Evolutionary conservation across 306 rosid species (phyloP).

Genomic region (Datisca glomerata): DNA sequence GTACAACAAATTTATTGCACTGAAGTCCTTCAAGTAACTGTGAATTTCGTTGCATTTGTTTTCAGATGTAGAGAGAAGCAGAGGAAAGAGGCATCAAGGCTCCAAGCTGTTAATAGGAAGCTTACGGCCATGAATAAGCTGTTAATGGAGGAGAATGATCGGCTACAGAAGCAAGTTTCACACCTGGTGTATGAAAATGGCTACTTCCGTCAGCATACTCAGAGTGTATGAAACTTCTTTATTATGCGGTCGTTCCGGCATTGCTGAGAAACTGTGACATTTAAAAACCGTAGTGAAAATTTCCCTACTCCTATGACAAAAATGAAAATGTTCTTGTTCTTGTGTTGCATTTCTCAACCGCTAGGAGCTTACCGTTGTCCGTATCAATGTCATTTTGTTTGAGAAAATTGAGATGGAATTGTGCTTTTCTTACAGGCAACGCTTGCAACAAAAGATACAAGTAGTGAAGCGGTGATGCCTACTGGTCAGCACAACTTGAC

Average conservation of each 20-base stretch:
- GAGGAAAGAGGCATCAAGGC: conserved; percentile 81
- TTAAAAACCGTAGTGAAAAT: too few species aligned
- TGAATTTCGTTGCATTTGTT: conserved; percentile 13
- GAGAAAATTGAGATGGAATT: conserved; percentile 10
- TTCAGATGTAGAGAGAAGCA: conserved; percentile 95
- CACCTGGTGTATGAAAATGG: conserved; percentile 93
- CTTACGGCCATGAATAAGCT: conserved; percentile 96
- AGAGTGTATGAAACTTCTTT: conserved; percentile 30
- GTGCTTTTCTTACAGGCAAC: conserved; percentile 38
- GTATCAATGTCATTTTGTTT: too few species aligned
- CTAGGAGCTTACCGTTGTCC: not conserved
- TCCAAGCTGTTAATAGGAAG: conserved; percentile 88
- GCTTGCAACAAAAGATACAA: conserved; percentile 86
- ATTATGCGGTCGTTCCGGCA: not conserved
- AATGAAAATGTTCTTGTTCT: too few species aligned
- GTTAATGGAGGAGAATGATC: conserved; percentile 93
- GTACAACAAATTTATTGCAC: too few species aligned
- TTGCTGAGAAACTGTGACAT: too few species aligned
- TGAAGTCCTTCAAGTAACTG: not conserved
- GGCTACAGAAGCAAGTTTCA: conserved; percentile 99
- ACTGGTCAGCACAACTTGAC: conserved; percentile 91
- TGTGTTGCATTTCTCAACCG: not conserved
- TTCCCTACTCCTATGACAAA: too few species aligned
- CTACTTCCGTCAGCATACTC: conserved; percentile 88
- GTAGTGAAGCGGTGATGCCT: conserved; percentile 90